Conservation (phyloP, 352 stramenopile genomes). For the Thalassiosira exigua region DNA sequence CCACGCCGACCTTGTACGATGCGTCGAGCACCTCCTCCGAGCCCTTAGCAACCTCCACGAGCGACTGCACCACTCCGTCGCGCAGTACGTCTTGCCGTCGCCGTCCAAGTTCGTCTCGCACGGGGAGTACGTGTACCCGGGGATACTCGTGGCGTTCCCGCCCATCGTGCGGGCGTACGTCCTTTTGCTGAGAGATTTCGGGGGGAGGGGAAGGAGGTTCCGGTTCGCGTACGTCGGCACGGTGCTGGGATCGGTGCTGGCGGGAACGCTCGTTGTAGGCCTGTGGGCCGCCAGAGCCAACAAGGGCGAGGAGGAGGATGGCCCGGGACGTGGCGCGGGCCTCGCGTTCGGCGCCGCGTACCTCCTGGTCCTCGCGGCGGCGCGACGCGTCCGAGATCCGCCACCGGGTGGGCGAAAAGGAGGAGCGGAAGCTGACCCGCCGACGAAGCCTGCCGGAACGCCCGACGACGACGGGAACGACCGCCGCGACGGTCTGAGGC, state of each 20-base stretch:
- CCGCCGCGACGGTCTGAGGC: constrained; percentile 59
- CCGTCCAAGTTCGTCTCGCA: constrained; percentile 79
- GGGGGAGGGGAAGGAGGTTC: constrained; percentile 43
- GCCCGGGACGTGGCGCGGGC: constrained; percentile 9
- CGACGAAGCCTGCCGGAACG: no score
- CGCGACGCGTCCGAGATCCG: not conserved
- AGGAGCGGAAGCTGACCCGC: not conserved
- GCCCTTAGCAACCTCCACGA: constrained; percentile 81
- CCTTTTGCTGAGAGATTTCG: constrained; percentile 66
- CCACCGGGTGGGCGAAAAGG: not conserved
- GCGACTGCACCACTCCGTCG: constrained; percentile 79
- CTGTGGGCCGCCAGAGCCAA: constrained; percentile 6
- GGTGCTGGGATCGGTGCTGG: constrained; percentile 26
- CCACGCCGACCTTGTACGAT: constrained; percentile 60
- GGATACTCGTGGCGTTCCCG: constrained; percentile 72
- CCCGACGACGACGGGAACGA: constrained; percentile 18
- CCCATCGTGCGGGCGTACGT: constrained; percentile 63
- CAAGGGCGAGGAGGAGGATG: not conserved
- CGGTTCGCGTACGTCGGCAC: constrained; percentile 45
- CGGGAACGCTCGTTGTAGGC: constrained; percentile 28
- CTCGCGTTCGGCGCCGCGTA: constrained; percentile 1
- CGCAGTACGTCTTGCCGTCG: constrained; percentile 74
- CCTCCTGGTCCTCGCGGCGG: constrained; percentile 6
- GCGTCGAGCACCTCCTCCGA: constrained; percentile 68
- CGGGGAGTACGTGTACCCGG: constrained; percentile 80